A percentile compares a stretch with the other conserved stretches of the same genome.
Evolutionary conservation across 1,284 basidiomycete species (phyloP).

Genomic region (Trichosporon asahii): DNA sequence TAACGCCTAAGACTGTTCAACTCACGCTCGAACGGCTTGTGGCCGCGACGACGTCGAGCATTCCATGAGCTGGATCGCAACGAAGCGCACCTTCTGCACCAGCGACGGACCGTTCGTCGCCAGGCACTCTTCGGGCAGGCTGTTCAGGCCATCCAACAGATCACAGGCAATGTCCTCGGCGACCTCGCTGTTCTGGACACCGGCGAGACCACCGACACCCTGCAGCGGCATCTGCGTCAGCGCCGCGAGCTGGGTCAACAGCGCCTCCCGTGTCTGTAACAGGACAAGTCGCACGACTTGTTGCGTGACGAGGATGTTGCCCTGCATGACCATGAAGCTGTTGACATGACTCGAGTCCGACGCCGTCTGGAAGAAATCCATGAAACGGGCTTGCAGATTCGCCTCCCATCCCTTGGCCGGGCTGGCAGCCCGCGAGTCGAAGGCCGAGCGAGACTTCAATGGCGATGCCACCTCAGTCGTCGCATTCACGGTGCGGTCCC

Average conservation of each 20-base stretch:
- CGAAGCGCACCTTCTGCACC: slow-evolving; percentile 48
- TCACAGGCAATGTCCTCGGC: slow-evolving; percentile 45
- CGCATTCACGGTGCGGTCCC: slow-evolving; percentile 32
- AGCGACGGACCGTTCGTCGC: slow-evolving; percentile 46
- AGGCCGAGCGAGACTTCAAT: slow-evolving; percentile 31
- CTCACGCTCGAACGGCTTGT: slow-evolving; percentile 37
- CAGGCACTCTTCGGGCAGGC: slow-evolving; percentile 41
- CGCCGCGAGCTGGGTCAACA: slow-evolving; percentile 33
- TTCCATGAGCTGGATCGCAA: slow-evolving; percentile 46
- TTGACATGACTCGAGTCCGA: slow-evolving; percentile 32
- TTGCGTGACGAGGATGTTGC: slow-evolving; percentile 47
- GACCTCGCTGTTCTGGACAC: slow-evolving; percentile 30
- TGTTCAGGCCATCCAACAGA: slow-evolving; percentile 43
- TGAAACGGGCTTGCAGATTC: slow-evolving; percentile 34
- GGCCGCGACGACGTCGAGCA: slow-evolving; percentile 27
- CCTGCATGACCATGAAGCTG: slow-evolving; percentile 42
- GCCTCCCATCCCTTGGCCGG: slow-evolving; percentile 42
- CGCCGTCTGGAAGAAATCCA: slow-evolving; percentile 34
- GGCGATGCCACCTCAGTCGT: slow-evolving; percentile 29
- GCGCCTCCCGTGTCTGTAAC: slow-evolving; percentile 37
- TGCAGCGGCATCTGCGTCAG: slow-evolving; percentile 39
- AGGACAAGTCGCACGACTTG: slow-evolving; percentile 43
- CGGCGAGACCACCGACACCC: slow-evolving; percentile 28
- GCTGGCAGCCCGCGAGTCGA: slow-evolving; percentile 32
- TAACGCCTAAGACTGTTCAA: neutral